Percentiles rank a stretch among this genome's conserved stretches.
These are phyloP conservation scores for Neonectria magnoliae DNA, from an alignment of 2,329 filamentous ascomycete genomes.

Conservation along the genomic window DNA sequence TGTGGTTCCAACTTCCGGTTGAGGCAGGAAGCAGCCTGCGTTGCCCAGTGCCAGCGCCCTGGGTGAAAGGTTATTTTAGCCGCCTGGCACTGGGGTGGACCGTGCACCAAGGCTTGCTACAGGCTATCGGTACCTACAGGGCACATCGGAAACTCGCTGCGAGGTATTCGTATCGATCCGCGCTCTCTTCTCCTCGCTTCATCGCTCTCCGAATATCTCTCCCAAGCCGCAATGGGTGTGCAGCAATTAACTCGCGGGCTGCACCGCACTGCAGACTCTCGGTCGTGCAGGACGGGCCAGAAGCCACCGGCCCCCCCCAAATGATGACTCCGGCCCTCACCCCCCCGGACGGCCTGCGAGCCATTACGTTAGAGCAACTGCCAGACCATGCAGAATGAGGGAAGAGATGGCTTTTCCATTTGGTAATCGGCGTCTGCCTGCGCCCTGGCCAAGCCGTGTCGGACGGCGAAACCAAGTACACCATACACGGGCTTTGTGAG, in stretches of 20 bases:
- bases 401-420: constrained; percentile 44
- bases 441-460: constrained; percentile 30
- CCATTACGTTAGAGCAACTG: constrained; percentile 46
- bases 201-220: neutral
- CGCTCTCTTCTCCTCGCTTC: neutral
- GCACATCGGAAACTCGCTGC: neutral
- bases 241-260: neutral
- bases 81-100: constrained; percentile 21
- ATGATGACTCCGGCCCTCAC: constrained; percentile 1
- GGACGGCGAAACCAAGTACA: constrained; percentile 22
- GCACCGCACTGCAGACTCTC: neutral
- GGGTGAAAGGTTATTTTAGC: constrained; percentile 40
- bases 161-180: neutral
- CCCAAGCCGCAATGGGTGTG: neutral
- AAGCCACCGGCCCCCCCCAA: neutral
- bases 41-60: constrained; percentile 11
- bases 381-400: constrained; percentile 45
- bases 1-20: constrained; percentile 8
- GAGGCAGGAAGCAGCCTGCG: neutral
- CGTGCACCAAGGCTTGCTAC: constrained; percentile 9
- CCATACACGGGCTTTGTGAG: constrained; percentile 12
- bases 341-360: constrained; percentile 32
- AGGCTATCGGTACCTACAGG: neutral
- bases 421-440: constrained; percentile 43
- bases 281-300: constrained; percentile 1